These are phyloP conservation scores for Passalora sequoiae DNA, from an alignment of 2,329 filamentous ascomycete species.

Conservation along the genomic window DNA sequence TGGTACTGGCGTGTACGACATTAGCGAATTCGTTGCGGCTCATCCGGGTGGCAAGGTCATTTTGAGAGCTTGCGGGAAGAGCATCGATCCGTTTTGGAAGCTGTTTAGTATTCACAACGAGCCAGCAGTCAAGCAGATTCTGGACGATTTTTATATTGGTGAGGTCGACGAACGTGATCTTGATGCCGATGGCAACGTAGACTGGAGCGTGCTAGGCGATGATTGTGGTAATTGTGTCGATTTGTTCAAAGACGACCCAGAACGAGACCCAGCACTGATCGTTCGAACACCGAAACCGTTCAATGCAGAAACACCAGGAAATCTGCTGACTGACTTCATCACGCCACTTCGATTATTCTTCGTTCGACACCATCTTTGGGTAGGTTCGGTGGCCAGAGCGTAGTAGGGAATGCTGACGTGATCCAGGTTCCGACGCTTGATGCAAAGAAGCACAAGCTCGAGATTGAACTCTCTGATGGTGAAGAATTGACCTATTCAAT, in stretches of 20 bases:
- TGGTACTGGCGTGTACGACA: slow-evolving; percentile 63
- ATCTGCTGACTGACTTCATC: slow-evolving; percentile 48
- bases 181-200: slow-evolving; percentile 46
- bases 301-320: slow-evolving; percentile 56
- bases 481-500: slow-evolving; percentile 51
- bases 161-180: slow-evolving; percentile 56
- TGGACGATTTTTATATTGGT: slow-evolving; percentile 61
- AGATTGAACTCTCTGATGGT: slow-evolving; percentile 54
- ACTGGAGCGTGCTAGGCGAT: slow-evolving; percentile 14
- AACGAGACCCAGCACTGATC: slow-evolving; percentile 48
- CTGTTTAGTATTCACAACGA: slow-evolving; percentile 66
- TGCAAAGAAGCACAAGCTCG: slow-evolving; percentile 44
- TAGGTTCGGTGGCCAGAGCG: slow-evolving; percentile 25
- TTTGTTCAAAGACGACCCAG: slow-evolving; percentile 53
- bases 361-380: slow-evolving; percentile 61
- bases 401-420: not conserved
- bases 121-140: slow-evolving; percentile 57
- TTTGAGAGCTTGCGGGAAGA: slow-evolving; percentile 58
- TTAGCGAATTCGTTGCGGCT: slow-evolving; percentile 61
- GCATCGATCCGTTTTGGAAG: slow-evolving; percentile 64
- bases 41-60: slow-evolving; percentile 67
- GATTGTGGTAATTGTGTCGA: slow-evolving; percentile 51
- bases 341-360: slow-evolving; percentile 56
- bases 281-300: slow-evolving; percentile 53
- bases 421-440: slow-evolving; percentile 40